Conservation (phyloP, 192 early-diverging fungal species). For the Linnemannia zychae region DNA sequence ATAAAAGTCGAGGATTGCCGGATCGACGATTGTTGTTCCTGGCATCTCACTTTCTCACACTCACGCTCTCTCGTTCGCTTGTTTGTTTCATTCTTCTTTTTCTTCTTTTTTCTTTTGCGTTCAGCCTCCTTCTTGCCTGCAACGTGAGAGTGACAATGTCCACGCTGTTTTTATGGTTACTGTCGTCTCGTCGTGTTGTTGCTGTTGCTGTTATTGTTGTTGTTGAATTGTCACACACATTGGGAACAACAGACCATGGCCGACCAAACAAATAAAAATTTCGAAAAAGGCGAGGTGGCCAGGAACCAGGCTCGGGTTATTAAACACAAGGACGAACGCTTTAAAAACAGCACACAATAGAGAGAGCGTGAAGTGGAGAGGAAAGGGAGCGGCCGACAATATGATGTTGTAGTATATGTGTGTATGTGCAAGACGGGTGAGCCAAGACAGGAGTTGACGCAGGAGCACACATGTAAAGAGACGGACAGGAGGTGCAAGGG, state of each 20-base stretch:
- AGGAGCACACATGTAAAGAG: background rate
- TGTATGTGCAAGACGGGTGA: background rate
- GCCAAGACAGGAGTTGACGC: conserved; percentile 5
- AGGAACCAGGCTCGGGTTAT: background rate
- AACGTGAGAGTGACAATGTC: too few species aligned
- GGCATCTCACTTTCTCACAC: too few species aligned
- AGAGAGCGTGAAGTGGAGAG: background rate
- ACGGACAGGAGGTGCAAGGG: conserved; percentile 6
- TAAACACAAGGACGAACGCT: background rate
- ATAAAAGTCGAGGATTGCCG: background rate
- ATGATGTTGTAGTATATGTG: background rate
- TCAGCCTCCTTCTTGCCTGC: too few species aligned
- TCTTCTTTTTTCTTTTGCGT: background rate
- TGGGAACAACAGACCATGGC: background rate
- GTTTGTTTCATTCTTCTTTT: background rate
- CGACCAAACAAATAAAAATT: background rate
- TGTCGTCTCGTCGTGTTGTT: too few species aligned
- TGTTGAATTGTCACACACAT: background rate
- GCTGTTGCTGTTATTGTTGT: too few species aligned
- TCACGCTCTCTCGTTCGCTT: too few species aligned
- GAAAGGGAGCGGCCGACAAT: background rate
- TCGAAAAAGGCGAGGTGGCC: background rate
- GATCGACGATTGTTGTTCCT: background rate
- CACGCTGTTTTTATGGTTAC: too few species aligned
- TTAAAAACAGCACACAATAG: background rate